Evolutionary conservation across 495 filamentous ascomycete species (phyloP).

Genomic region (Neurospora sp.): DNA sequence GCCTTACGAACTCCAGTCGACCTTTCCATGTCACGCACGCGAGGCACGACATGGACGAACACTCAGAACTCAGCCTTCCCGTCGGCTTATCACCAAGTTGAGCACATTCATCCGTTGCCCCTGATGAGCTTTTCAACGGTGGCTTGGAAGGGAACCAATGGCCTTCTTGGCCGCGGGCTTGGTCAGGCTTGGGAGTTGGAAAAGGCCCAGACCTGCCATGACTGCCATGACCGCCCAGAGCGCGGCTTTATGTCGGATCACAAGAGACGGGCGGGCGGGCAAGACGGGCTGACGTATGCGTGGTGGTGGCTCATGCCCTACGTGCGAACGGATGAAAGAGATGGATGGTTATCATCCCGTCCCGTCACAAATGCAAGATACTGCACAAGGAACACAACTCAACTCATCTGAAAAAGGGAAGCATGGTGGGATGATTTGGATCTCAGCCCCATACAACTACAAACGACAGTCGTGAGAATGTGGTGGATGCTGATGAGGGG

Average conservation of each 20-base stretch:
- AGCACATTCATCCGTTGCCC: background rate
- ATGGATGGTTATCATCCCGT: background rate
- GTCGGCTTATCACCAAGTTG: background rate
- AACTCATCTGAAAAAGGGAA: background rate
- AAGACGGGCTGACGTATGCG: background rate
- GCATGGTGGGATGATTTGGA: background rate
- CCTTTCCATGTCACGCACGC: background rate
- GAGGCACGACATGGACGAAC: background rate
- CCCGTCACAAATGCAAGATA: background rate
- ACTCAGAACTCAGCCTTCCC: background rate
- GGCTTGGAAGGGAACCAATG: background rate
- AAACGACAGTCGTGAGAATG: background rate
- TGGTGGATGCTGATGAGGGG: background rate
- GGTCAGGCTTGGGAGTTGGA: background rate
- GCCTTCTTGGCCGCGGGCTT: background rate
- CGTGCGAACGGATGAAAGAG: background rate
- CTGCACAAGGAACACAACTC: background rate
- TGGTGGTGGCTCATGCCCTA: background rate
- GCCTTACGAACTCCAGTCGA: background rate
- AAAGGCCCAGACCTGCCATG: background rate
- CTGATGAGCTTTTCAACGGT: background rate
- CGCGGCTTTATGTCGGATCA: background rate
- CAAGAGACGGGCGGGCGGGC: background rate
- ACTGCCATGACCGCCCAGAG: background rate
- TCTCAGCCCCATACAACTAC: background rate